Conservation (phyloP, 306 rosid species). For the Luffa acutangula region DNA sequence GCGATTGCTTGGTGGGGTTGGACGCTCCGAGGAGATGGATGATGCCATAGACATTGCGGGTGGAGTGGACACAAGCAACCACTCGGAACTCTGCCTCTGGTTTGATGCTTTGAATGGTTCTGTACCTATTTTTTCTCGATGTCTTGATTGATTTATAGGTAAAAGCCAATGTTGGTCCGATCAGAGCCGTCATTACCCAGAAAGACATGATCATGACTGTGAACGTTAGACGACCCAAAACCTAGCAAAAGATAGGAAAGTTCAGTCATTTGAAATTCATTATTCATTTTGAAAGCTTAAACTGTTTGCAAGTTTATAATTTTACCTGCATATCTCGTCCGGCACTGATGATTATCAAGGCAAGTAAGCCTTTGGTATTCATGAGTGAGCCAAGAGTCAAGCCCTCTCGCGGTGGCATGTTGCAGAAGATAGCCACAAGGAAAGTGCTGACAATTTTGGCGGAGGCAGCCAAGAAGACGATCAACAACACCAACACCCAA, state of each 20-base stretch:
- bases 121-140: slow-evolving; percentile 5
- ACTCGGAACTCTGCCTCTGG: slow-evolving; percentile 22
- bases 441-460: slow-evolving; percentile 26
- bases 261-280: not conserved
- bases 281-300: not conserved
- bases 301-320: not conserved
- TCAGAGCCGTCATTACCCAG: slow-evolving; percentile 19
- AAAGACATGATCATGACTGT: slow-evolving; percentile 17
- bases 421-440: slow-evolving; percentile 15
- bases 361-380: slow-evolving; percentile 33
- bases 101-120: slow-evolving; percentile 23
- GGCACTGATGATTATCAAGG: slow-evolving; percentile 16
- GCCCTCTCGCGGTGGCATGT: slow-evolving; percentile 19
- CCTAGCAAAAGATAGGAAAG: slow-evolving; percentile 1
- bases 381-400: slow-evolving; percentile 28
- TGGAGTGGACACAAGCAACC: slow-evolving; percentile 26
- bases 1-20: slow-evolving; percentile 26
- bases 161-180: slow-evolving; percentile 22
- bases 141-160: slow-evolving; percentile 13
- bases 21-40: slow-evolving; percentile 25
- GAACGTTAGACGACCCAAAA: slow-evolving; percentile 18
- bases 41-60: slow-evolving; percentile 23
- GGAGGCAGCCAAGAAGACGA: slow-evolving; percentile 8
- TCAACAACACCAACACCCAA: not conserved
- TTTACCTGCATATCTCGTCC: slow-evolving; percentile 22